A percentile compares a stretch with the other conserved stretches of the same genome.
Conservation (phyloP, 257 asterid genomes). For the Nicotiana attenuata region DNA sequence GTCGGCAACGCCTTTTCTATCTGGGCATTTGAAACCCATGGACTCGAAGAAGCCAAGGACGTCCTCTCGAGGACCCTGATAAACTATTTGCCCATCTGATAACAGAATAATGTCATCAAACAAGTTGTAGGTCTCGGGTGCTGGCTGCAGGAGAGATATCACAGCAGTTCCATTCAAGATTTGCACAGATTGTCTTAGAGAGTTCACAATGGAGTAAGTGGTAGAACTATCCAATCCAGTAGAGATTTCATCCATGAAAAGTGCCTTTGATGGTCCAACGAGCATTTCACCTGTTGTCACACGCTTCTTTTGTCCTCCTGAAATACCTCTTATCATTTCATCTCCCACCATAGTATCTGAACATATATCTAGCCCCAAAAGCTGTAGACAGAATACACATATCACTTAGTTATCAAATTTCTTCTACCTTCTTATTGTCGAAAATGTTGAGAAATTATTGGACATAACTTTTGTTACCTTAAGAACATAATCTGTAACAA, state of each 20-base stretch:
- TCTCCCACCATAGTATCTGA: constrained; percentile 53
- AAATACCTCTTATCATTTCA: constrained; percentile 41
- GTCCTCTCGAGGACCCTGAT: constrained; percentile 45
- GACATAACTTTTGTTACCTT: constrained; percentile 30
- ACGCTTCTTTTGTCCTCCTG: constrained; percentile 49
- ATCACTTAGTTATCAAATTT: neutral
- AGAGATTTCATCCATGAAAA: constrained; percentile 62
- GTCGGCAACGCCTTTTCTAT: constrained; percentile 53
- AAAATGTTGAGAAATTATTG: neutral
- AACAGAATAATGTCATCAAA: constrained; percentile 46
- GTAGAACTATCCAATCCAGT: constrained; percentile 57
- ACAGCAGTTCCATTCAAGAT: constrained; percentile 45
- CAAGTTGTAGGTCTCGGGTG: constrained; percentile 44
- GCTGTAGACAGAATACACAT: constrained; percentile 18
- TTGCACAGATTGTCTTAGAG: constrained; percentile 36
- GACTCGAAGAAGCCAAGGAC: constrained; percentile 44
- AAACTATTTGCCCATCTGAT: constrained; percentile 39
- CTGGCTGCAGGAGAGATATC: constrained; percentile 52
- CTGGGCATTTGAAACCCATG: constrained; percentile 46
- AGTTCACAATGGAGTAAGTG: constrained; percentile 36
- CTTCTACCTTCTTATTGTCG: neutral
- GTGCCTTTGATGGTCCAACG: constrained; percentile 47
- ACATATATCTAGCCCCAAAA: constrained; percentile 44
- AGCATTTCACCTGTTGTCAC: constrained; percentile 54
- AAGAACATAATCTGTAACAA: constrained; percentile 38